These are phyloP conservation scores for Pseudopithomyces chartarum DNA, from an alignment of 2,329 filamentous ascomycete genomes.

Conservation along the genomic window DNA sequence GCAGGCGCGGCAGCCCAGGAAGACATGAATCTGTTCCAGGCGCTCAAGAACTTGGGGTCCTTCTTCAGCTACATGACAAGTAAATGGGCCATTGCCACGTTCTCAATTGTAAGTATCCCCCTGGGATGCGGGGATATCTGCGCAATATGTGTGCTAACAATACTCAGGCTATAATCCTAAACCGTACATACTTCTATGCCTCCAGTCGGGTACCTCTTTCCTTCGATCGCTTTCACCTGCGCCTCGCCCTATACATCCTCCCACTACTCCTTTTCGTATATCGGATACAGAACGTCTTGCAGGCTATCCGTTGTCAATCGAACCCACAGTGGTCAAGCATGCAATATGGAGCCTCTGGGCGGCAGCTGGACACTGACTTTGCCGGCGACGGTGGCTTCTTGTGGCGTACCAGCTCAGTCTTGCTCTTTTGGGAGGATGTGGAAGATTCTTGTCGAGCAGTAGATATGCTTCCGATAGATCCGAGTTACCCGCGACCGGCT, in stretches of 20 bases:
- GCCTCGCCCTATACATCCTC: constrained; percentile 38
- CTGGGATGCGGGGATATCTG: not conserved
- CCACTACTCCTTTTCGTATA: constrained; percentile 45
- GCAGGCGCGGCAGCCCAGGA: constrained; percentile 36
- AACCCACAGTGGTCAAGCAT: constrained; percentile 52
- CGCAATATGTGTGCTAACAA: not conserved
- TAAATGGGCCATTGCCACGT: constrained; percentile 85
- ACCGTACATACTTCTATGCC: constrained; percentile 91
- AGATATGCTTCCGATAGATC: constrained; percentile 66
- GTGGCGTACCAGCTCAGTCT: constrained; percentile 70
- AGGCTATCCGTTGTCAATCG: constrained; percentile 91
- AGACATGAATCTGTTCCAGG: constrained; percentile 54
- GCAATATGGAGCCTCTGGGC: constrained; percentile 52
- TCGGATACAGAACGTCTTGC: constrained; percentile 73
- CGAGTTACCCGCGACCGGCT: constrained; percentile 60
- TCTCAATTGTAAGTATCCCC: constrained; percentile 66
- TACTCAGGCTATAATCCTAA: constrained; percentile 75
- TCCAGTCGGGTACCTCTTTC: constrained; percentile 81
- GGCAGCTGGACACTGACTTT: constrained; percentile 52
- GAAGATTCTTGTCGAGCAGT: constrained; percentile 75
- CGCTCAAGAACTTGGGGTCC: constrained; percentile 74
- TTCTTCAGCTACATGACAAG: constrained; percentile 75
- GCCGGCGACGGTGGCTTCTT: constrained; percentile 69
- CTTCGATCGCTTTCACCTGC: constrained; percentile 67
- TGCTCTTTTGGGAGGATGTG: constrained; percentile 77